Conservation (phyloP, 2,329 filamentous ascomycete genomes). For the Botrytis medusae region DNA sequence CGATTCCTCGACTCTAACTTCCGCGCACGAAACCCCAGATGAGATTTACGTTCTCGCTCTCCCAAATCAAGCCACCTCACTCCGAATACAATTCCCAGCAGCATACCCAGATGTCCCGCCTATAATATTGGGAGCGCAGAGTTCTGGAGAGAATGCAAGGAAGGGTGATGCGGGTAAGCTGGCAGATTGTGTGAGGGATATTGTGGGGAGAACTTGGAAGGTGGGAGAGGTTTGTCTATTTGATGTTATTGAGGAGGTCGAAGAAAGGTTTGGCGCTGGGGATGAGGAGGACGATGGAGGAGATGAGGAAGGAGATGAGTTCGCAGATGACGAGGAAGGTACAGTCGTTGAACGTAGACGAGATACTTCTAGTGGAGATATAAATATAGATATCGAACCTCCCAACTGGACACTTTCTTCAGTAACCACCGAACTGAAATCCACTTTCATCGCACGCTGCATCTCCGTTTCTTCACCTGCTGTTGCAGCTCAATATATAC, state of each 20-base stretch:
- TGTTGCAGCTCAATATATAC: constrained; percentile 69
- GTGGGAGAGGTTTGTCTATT: constrained; percentile 82
- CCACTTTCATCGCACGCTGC: constrained; percentile 79
- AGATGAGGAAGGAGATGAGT: not conserved
- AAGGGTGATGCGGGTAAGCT: constrained; percentile 72
- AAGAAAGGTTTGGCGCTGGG: constrained; percentile 33
- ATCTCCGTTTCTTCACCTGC: constrained; percentile 67
- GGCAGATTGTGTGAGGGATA: constrained; percentile 66
- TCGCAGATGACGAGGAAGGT: not conserved
- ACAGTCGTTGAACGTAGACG: not conserved
- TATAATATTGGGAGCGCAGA: constrained; percentile 73
- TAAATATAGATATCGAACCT: not conserved
- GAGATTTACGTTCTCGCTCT: constrained; percentile 62
- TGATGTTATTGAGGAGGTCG: constrained; percentile 80
- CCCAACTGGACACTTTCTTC: constrained; percentile 73
- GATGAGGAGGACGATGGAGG: no score
- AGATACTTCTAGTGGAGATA: constrained; percentile 28
- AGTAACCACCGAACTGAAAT: constrained; percentile 76
- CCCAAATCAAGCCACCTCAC: constrained; percentile 56
- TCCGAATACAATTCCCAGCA: constrained; percentile 66
- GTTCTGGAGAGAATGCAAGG: constrained; percentile 64
- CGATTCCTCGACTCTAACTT: constrained; percentile 60
- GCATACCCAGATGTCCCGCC: constrained; percentile 76
- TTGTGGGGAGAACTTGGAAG: constrained; percentile 66
- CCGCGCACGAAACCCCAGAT: constrained; percentile 42